Conservation (phyloP, 2,329 filamentous ascomycete genomes). For the Pseudophaeomoniella oleicola region DNA sequence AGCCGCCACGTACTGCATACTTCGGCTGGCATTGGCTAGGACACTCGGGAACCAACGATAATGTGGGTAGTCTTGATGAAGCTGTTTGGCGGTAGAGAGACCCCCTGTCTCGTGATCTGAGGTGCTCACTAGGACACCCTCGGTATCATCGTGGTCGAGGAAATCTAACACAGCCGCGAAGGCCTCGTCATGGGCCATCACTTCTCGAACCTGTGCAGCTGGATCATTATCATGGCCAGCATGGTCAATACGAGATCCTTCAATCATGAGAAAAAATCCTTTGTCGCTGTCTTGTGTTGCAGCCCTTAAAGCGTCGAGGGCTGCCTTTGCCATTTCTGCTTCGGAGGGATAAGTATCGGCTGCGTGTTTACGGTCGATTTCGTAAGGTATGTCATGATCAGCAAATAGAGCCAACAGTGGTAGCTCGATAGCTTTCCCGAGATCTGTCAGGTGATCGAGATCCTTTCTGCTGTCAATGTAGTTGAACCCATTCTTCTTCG, state of each 20-base stretch:
- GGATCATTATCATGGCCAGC: constrained; percentile 79
- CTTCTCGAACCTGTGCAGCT: constrained; percentile 74
- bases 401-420: constrained; percentile 82
- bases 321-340: constrained; percentile 78
- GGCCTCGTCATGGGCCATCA: constrained; percentile 83
- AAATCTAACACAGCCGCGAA: constrained; percentile 78
- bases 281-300: constrained; percentile 74
- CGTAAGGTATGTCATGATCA: constrained; percentile 69
- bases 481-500: constrained; percentile 64
- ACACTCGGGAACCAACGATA: constrained; percentile 72
- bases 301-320: constrained; percentile 61
- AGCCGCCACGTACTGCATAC: constrained; percentile 53
- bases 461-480: constrained; percentile 58
- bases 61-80: constrained; percentile 46
- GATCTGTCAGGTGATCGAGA: constrained; percentile 57
- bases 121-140: constrained; percentile 73
- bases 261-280: constrained; percentile 98
- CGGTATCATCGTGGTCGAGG: constrained; percentile 54
- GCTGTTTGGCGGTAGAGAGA: constrained; percentile 63
- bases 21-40: constrained; percentile 65
- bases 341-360: constrained; percentile 73
- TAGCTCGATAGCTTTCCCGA: constrained; percentile 52
- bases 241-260: constrained; percentile 91
- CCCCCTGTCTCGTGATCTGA: constrained; percentile 96
- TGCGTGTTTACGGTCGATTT: constrained; percentile 73